Evolutionary conservation across 371 early-diverging fungal genomes (phyloP).

Genomic region (Apophysomyces trapeziformis): DNA sequence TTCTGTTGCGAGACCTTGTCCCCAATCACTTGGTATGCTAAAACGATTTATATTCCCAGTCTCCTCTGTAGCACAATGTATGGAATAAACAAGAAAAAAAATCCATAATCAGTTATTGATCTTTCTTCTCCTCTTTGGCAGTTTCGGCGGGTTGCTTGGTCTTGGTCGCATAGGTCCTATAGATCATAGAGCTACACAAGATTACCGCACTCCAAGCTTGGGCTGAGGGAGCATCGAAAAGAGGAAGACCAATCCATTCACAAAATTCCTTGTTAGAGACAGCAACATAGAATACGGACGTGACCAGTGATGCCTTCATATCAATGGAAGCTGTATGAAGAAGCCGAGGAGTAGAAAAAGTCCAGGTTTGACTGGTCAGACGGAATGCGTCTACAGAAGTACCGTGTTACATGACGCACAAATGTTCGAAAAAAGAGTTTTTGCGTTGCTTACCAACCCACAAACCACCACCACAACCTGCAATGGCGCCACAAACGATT

Average conservation of each 20-base stretch:
- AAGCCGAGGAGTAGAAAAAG: slow-evolving; percentile 48
- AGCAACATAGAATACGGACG: slow-evolving; percentile 42
- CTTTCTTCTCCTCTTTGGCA: slow-evolving; percentile 22
- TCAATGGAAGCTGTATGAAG: slow-evolving; percentile 39
- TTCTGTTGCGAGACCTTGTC: too few relatives aligned
- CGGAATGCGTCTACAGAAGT: slow-evolving; percentile 47
- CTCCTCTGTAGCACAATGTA: too few relatives aligned
- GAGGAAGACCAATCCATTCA: slow-evolving; percentile 27
- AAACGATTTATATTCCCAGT: too few relatives aligned
- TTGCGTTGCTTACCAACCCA: slow-evolving; percentile 44
- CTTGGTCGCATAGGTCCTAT: slow-evolving; percentile 27
- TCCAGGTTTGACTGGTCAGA: slow-evolving; percentile 44
- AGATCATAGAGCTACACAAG: slow-evolving; percentile 33
- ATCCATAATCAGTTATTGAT: not conserved
- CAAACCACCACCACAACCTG: slow-evolving; percentile 61
- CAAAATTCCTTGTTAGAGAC: slow-evolving; percentile 30
- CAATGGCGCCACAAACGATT: slow-evolving; percentile 55
- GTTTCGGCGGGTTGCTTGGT: slow-evolving; percentile 22
- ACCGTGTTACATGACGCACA: too few relatives aligned
- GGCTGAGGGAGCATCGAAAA: slow-evolving; percentile 27
- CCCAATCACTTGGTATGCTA: too few relatives aligned
- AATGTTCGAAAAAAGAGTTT: too few relatives aligned
- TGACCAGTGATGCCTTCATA: slow-evolving; percentile 43
- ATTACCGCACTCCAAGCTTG: slow-evolving; percentile 48
- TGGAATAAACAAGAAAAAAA: too few relatives aligned